Conservation (phyloP, 2,329 filamentous ascomycete genomes). For the Trichoderma pleuroti region DNA sequence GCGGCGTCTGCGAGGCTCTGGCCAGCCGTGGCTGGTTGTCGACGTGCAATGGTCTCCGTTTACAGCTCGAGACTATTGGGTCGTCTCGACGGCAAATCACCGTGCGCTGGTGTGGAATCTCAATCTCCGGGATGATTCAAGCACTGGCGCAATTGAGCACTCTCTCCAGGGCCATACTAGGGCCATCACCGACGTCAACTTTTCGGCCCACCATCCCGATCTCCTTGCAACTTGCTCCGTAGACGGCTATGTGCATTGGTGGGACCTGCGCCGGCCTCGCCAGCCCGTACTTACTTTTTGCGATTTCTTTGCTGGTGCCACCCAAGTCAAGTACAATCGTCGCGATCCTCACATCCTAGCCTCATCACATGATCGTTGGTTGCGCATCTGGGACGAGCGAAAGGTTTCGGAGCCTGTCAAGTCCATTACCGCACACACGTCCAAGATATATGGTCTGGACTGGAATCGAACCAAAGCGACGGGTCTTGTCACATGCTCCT, state of each 20-base stretch:
- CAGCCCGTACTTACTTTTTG: constrained; percentile 77
- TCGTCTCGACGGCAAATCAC: constrained; percentile 91
- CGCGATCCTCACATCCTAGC: constrained; percentile 83
- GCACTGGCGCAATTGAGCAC: constrained; percentile 71
- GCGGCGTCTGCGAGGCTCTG: constrained; percentile 74
- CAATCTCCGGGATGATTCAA: constrained; percentile 70
- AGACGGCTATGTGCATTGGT: constrained; percentile 88
- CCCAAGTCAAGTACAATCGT: constrained; percentile 92
- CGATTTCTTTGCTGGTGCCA: constrained; percentile 90
- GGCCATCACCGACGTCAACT: constrained; percentile 95
- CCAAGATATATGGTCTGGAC: constrained; percentile 93
- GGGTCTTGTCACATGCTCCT: constrained; percentile 78
- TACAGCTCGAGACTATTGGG: constrained; percentile 84
- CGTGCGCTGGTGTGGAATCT: constrained; percentile 93
- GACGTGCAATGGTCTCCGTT: constrained; percentile 98
- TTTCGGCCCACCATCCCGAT: constrained; percentile 88
- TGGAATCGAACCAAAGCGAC: constrained; percentile 79
- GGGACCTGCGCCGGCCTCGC: constrained; percentile 75
- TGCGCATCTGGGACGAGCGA: constrained; percentile 88
- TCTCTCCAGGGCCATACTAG: constrained; percentile 78
- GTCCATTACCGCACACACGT: constrained; percentile 82
- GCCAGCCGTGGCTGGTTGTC: constrained; percentile 88
- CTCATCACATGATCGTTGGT: constrained; percentile 82
- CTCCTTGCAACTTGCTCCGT: constrained; percentile 86
- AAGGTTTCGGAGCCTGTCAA: constrained; percentile 73